Evolutionary conservation across 495 filamentous ascomycete genomes (phyloP).

Genomic region (Cercophora samala): DNA sequence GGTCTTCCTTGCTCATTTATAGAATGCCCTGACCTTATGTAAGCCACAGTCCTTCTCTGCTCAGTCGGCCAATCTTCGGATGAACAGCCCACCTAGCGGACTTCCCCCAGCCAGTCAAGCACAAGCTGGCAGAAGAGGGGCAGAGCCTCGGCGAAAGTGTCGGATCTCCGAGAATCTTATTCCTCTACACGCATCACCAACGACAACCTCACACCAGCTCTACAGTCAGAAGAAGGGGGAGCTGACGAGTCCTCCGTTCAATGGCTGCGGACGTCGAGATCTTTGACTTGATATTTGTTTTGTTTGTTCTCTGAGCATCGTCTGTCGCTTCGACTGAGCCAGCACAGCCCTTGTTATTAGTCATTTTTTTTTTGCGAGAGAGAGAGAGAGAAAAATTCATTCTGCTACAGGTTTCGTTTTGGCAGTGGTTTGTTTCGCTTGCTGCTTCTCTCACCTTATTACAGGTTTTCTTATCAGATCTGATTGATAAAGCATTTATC

Average conservation of each 20-base stretch:
- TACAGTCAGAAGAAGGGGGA: neutral
- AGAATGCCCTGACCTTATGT: neutral
- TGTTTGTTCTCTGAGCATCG: neutral
- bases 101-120: neutral
- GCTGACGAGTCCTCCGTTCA: neutral
- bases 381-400: neutral
- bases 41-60: neutral
- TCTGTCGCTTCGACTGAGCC: neutral
- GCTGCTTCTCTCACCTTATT: neutral
- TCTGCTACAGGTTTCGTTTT: neutral
- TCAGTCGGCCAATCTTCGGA: neutral
- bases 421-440: neutral
- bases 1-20: neutral
- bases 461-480: constrained; percentile 2
- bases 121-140: neutral
- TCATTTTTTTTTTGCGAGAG: neutral
- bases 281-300: neutral
- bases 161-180: constrained; percentile 6
- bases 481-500: constrained; percentile 7
- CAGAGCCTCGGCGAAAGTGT: neutral
- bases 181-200: constrained; percentile 1
- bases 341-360: neutral
- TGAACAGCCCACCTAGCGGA: neutral
- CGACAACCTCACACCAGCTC: neutral
- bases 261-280: neutral